A percentile compares a stretch with the other conserved stretches of the same genome.
Conservation (phyloP, 345 rosid genomes). For the Acer negundo region DNA sequence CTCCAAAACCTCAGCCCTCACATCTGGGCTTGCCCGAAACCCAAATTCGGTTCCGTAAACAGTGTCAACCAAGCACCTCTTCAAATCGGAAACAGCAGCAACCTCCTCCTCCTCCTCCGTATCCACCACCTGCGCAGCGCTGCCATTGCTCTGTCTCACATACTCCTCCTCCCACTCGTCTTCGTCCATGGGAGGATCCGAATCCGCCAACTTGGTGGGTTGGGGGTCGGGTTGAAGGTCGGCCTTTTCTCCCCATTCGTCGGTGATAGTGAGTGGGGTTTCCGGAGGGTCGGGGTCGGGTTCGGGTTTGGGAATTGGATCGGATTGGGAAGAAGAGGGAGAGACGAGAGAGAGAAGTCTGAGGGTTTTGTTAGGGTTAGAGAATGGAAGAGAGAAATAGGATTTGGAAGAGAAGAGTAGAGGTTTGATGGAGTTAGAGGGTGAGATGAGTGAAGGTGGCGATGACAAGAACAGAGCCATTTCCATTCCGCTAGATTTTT, state of each 20-base stretch:
- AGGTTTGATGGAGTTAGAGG: background rate
- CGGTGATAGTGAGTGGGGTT: conserved; percentile 36
- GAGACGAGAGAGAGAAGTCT: conserved; percentile 20
- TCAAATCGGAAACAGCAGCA: conserved; percentile 52
- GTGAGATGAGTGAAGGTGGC: background rate
- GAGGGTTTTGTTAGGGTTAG: conserved; percentile 17
- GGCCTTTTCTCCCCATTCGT: conserved; percentile 87
- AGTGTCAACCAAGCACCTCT: conserved; percentile 80
- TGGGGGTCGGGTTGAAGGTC: conserved; percentile 32
- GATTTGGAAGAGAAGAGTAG: background rate
- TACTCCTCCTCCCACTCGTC: conserved; percentile 80
- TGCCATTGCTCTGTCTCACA: conserved; percentile 46
- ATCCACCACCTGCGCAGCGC: conserved; percentile 16
- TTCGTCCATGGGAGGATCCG: conserved; percentile 76
- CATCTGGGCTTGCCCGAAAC: conserved; percentile 63
- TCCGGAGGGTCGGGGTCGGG: conserved; percentile 25
- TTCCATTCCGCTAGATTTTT: background rate
- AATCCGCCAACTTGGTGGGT: conserved; percentile 48
- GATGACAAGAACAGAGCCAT: conserved; percentile 9
- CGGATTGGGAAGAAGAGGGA: conserved; percentile 28
- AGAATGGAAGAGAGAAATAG: conserved; percentile 16
- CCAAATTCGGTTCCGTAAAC: conserved; percentile 85
- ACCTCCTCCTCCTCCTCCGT: conserved; percentile 20
- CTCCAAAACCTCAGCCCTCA: conserved; percentile 86
- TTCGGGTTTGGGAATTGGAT: conserved; percentile 25